Evolutionary conservation across 768 basidiomycete genomes (phyloP).

Genomic region (Termitomyces sp.): DNA sequence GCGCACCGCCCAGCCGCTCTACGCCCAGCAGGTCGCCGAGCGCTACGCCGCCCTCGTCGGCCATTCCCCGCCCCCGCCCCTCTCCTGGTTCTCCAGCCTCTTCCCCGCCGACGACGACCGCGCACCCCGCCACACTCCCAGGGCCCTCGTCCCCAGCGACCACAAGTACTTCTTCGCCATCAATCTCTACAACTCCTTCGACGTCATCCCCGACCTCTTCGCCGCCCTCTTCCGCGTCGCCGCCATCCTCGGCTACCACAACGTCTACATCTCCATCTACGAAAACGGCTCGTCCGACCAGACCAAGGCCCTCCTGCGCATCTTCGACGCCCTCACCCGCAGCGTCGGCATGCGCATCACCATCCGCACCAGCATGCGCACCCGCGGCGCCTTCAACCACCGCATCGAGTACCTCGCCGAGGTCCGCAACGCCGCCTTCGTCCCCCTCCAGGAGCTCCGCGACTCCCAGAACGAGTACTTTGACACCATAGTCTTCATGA

Average conservation of each 20-base stretch:
- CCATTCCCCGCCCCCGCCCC: slow-evolving; percentile 51
- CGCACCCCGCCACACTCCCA: slow-evolving; percentile 13
- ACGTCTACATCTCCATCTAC: slow-evolving; percentile 97
- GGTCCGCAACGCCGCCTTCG: slow-evolving; percentile 97
- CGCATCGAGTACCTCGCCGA: slow-evolving; percentile 99
- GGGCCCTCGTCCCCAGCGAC: slow-evolving; percentile 33
- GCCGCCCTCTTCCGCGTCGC: slow-evolving; percentile 93
- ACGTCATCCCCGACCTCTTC: slow-evolving; percentile 95
- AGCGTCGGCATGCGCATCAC: slow-evolving; percentile 89
- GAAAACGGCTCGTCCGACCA: slow-evolving; percentile 99
- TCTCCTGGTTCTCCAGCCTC: slow-evolving; percentile 39
- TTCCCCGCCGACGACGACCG: slow-evolving; percentile 36
- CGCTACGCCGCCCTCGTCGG: slow-evolving; percentile 85
- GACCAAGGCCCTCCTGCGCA: slow-evolving; percentile 92
- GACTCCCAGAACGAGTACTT: slow-evolving; percentile 92
- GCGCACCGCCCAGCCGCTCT: slow-evolving; percentile 75
- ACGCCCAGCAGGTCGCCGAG: slow-evolving; percentile 77
- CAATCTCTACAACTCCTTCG: slow-evolving; percentile 99
- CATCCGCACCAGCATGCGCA: slow-evolving; percentile 90
- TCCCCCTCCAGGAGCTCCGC: slow-evolving; percentile 89
- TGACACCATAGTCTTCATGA: slow-evolving; percentile 98
- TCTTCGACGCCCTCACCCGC: slow-evolving; percentile 89
- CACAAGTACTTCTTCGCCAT: slow-evolving; percentile 99
- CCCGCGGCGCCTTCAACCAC: slow-evolving; percentile 94
- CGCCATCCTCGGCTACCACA: slow-evolving; percentile 91